phyloP scores from a whole-genome alignment of 257 asterid species.

The Solanum phureja region DNA sequence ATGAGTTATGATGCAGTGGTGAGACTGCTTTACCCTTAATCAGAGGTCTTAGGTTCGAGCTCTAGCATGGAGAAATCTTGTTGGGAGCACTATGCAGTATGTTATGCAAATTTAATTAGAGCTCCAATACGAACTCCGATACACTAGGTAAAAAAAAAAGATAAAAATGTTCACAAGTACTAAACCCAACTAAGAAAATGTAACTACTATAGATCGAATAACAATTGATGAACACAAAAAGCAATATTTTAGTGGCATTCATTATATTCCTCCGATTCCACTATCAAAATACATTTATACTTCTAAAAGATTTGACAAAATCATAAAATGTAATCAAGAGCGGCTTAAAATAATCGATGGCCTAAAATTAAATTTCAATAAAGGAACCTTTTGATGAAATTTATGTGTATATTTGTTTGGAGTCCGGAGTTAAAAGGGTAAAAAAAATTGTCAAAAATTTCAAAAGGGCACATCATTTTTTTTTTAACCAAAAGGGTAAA shows the following conservation, averaged over 20 bases:
- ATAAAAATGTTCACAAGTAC: neutral
- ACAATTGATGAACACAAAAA: too few species aligned
- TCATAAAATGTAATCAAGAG: neutral
- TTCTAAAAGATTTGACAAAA: too few species aligned
- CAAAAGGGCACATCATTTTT: too few species aligned
- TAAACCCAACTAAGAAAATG: neutral
- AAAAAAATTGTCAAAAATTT: too few species aligned
- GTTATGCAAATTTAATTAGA: too few species aligned
- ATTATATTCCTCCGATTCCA: neutral
- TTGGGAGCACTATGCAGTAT: neutral
- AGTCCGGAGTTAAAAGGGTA: too few species aligned
- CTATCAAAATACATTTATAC: neutral
- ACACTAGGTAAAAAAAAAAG: neutral
- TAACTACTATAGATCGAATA: neutral
- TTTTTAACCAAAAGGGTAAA: too few species aligned
- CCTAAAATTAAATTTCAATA: neutral
- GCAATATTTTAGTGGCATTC: neutral
- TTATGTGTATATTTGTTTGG: too few species aligned
- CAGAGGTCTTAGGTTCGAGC: neutral
- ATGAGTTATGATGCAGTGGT: neutral
- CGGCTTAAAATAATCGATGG: neutral
- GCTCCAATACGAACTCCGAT: too few species aligned
- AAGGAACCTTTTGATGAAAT: neutral
- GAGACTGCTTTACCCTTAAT: rapidly evolving
- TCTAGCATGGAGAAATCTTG: too few species aligned